phyloP scores from a whole-genome alignment of 2,329 filamentous ascomycete genomes.

The Cordyceps militaris region DNA sequence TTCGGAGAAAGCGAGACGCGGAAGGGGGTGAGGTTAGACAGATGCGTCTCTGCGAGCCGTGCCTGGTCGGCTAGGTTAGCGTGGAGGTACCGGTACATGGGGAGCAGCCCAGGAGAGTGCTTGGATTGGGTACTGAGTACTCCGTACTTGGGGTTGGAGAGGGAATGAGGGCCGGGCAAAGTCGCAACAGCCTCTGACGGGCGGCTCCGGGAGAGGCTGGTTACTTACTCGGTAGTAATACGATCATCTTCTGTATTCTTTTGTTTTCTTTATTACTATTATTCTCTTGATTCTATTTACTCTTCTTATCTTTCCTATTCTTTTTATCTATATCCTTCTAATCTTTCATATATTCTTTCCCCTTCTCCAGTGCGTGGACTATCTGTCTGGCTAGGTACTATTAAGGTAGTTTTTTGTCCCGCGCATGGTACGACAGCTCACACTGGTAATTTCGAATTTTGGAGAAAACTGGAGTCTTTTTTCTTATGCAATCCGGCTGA shows the following conservation, averaged over 20 bases:
- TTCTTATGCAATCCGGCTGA: background rate
- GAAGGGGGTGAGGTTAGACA: background rate
- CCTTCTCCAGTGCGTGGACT: too few relatives aligned
- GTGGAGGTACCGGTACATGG: background rate
- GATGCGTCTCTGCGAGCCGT: background rate
- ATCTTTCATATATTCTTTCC: too few relatives aligned
- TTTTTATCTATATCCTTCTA: too few relatives aligned
- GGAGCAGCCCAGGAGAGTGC: background rate
- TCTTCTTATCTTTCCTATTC: too few relatives aligned
- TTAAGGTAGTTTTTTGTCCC: too few relatives aligned
- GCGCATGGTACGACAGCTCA: too few relatives aligned
- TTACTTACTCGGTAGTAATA: too few relatives aligned
- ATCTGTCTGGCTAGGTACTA: too few relatives aligned
- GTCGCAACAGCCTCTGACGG: slow-evolving; percentile 3
- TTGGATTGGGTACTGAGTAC: background rate
- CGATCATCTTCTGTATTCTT: too few relatives aligned
- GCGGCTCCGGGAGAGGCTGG: slow-evolving; percentile 10
- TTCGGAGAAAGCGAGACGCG: background rate
- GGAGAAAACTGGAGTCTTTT: slow-evolving; percentile 3
- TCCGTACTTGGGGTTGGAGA: too few relatives aligned
- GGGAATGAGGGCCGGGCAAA: background rate
- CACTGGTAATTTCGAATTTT: slow-evolving; percentile 1
- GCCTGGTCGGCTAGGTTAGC: background rate
- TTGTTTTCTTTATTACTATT: too few relatives aligned
- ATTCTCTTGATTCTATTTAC: too few relatives aligned